Evolutionary conservation across 2,329 filamentous ascomycete genomes (phyloP), one percentile per base, ranked within the genome.

Genomic region (Colletotrichum chlorophyti): DNA sequence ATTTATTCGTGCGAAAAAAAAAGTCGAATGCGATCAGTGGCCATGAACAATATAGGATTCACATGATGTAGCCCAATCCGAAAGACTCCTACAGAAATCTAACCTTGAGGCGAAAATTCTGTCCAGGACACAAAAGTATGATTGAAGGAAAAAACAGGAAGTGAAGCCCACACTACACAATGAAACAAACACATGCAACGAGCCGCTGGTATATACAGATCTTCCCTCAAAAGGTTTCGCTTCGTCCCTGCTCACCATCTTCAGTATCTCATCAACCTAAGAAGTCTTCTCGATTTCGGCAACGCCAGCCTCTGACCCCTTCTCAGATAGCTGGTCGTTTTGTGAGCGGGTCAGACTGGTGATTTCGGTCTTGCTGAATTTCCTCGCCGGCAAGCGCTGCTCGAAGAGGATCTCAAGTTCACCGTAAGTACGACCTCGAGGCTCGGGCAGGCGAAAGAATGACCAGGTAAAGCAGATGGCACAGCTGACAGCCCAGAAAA

Each of bases 351-450:
- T 49, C 12, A 54, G 11, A 0, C 32, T 38, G 12, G 42, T 19
- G 2, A 55, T 29, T 7, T 55, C 29, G 0, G 51, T 59, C 21
- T 27, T 55, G 24, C 50, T 67, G 49, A 78, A 81, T 57, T 76
- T 75, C 59, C 78, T 70, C 2, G 80, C 76, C 19, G 73, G 67
- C 9, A 79, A 67, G 9, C 67, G 64, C 21, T 72, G 68, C 62
- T 83, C 78, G 64, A 86, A 86, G 58, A 87, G 68, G 10, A 80
- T 69, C 48, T 86, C 83, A 2, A 86, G 74, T 69, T 86, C 83
- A 32, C 78, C 81, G 48, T 82, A 80, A 0, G 80, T 82, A 32
- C 80, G 75, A 6, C 77, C 81, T 54, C 77, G 79, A 14, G 83
- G 81, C 72, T 86, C 84, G 4, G 82, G 82, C 5, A 83, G 71